These are phyloP conservation scores for Aureoboletus auriporus DNA, from an alignment of 768 basidiomycete genomes.

Conservation along the genomic window DNA sequence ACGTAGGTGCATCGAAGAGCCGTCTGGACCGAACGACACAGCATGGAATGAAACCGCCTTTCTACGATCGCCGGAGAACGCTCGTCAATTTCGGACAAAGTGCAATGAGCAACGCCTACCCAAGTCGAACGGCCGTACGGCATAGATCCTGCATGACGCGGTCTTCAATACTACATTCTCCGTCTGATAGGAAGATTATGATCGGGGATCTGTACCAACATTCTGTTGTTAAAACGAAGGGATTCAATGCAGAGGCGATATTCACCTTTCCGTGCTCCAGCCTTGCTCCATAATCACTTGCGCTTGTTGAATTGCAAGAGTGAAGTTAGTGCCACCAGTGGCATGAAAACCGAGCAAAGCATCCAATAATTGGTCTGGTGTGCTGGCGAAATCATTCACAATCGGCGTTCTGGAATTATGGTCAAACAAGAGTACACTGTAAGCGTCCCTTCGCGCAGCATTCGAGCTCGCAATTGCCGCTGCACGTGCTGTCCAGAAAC, in stretches of 20 bases:
- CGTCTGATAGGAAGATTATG: slow-evolving; percentile 45
- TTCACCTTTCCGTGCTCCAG: slow-evolving; percentile 51
- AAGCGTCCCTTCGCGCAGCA: slow-evolving; percentile 45
- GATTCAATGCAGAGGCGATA: background rate
- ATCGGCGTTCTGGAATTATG: slow-evolving; percentile 19
- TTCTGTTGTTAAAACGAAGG: background rate
- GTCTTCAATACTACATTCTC: slow-evolving; percentile 41
- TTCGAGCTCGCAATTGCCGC: slow-evolving; percentile 29
- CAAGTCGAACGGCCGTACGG: slow-evolving; percentile 38
- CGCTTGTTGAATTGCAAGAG: slow-evolving; percentile 34
- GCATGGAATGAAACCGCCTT: slow-evolving; percentile 56
- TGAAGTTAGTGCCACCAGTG: slow-evolving; percentile 41
- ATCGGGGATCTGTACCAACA: slow-evolving; percentile 14
- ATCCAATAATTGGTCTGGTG: slow-evolving; percentile 42
- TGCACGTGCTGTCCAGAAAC: slow-evolving; percentile 54
- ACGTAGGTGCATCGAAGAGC: slow-evolving; percentile 27
- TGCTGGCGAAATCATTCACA: slow-evolving; percentile 43
- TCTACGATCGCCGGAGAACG: slow-evolving; percentile 23
- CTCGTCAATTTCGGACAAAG: background rate
- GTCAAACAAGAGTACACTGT: slow-evolving; percentile 51
- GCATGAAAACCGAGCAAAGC: slow-evolving; percentile 31
- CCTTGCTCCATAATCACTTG: slow-evolving; percentile 37
- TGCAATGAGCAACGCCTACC: slow-evolving; percentile 29
- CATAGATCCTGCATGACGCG: slow-evolving; percentile 37
- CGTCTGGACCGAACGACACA: slow-evolving; percentile 48